phyloP scores from a whole-genome alignment of 768 basidiomycete genomes.

The Crassisporium funariophilum region DNA sequence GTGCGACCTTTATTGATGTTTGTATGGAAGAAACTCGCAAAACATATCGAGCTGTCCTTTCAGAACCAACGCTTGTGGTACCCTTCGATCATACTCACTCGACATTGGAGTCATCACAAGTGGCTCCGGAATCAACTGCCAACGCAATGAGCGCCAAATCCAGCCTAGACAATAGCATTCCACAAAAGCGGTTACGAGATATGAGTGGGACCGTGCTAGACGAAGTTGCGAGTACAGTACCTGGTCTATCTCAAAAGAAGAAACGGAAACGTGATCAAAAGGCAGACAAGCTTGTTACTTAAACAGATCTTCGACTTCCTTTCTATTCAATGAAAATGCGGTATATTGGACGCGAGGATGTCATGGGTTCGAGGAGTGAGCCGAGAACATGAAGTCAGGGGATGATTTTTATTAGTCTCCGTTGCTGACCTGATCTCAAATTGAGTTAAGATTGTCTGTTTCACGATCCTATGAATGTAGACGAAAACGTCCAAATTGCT shows the following conservation, averaged over 20 bases:
- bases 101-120: not conserved
- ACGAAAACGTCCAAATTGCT: too few relatives aligned
- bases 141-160: not conserved
- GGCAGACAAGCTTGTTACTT: not conserved
- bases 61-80: conserved; percentile 69
- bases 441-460: too few relatives aligned
- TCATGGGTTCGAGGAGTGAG: not conserved
- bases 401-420: not conserved
- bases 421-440: not conserved
- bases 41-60: conserved; percentile 79
- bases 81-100: conserved; percentile 23
- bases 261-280: conserved; percentile 17
- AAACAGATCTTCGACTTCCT: not conserved
- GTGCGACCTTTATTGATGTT: not conserved
- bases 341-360: not conserved
- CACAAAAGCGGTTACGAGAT: conserved; percentile 8
- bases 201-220: not conserved
- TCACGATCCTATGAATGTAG: too few relatives aligned
- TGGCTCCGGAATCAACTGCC: not conserved
- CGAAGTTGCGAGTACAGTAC: not conserved
- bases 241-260: conserved; percentile 14
- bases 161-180: not conserved
- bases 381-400: too few relatives aligned
- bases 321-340: not conserved
- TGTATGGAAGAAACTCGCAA: conserved; percentile 66